These are phyloP conservation scores for Eucalyptus marginata DNA, from an alignment of 345 rosid genomes.

Conservation along the genomic window DNA sequence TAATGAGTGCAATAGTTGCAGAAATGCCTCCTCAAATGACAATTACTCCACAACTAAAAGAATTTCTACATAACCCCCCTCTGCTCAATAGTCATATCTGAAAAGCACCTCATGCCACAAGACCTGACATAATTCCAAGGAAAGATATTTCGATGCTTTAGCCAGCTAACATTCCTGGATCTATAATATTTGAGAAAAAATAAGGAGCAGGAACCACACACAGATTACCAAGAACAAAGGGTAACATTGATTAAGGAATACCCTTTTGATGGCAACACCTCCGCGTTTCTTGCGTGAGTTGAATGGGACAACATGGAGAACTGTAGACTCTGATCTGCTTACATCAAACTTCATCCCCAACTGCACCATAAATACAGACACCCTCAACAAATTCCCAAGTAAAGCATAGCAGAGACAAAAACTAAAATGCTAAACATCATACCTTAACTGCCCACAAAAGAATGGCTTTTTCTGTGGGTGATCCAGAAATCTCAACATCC, in stretches of 20 bases:
- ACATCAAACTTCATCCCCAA: slow-evolving; percentile 86
- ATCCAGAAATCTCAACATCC: slow-evolving; percentile 75
- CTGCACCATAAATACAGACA: slow-evolving; percentile 30
- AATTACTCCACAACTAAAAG: neutral
- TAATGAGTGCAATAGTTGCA: neutral
- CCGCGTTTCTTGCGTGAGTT: slow-evolving; percentile 92
- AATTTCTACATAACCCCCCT: neutral
- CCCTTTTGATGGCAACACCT: slow-evolving; percentile 84
- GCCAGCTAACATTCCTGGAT: neutral
- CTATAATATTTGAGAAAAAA: neutral
- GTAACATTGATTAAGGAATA: neutral
- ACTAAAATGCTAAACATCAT: neutral
- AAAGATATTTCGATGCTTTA: neutral
- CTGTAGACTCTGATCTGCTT: slow-evolving; percentile 56
- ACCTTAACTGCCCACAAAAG: slow-evolving; percentile 91
- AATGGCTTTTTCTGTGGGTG: slow-evolving; percentile 97
- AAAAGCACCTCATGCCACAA: neutral
- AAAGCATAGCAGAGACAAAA: neutral
- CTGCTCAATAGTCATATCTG: neutral
- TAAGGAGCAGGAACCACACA: neutral
- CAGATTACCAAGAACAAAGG: neutral
- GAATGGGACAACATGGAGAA: slow-evolving; percentile 87
- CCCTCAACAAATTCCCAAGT: neutral
- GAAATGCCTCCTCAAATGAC: neutral
- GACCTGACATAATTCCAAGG: neutral